Conservation (phyloP, 768 basidiomycete genomes). For the Lyophyllum semitale region DNA sequence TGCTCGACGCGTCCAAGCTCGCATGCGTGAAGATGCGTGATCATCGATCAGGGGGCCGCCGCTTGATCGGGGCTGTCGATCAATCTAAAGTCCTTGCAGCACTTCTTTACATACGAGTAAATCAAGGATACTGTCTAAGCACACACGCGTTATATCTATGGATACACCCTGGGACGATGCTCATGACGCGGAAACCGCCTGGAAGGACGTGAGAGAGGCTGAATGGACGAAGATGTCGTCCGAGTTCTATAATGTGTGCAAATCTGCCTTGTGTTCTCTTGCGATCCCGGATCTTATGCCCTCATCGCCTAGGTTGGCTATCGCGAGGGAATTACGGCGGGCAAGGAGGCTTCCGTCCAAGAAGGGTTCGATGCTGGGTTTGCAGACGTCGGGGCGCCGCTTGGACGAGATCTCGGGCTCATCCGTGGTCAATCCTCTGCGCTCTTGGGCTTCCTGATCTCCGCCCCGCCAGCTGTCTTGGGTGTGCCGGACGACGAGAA, state of each 20-base stretch:
- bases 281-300: background rate
- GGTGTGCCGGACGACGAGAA: slow-evolving; percentile 2
- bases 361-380: slow-evolving; percentile 90
- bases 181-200: slow-evolving; percentile 19
- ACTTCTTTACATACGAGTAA: background rate
- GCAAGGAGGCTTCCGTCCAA: slow-evolving; percentile 87
- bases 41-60: no score
- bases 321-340: slow-evolving; percentile 93
- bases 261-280: background rate
- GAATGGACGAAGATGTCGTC: slow-evolving; percentile 73
- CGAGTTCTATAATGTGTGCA: slow-evolving; percentile 69
- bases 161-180: slow-evolving; percentile 67
- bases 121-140: no score
- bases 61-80: background rate
- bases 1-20: no score
- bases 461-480: slow-evolving; percentile 11
- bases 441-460: slow-evolving; percentile 56
- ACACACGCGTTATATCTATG: slow-evolving; percentile 24
- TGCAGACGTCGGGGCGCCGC: slow-evolving; percentile 65
- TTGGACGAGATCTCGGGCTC: slow-evolving; percentile 76
- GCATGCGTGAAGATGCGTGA: no score
- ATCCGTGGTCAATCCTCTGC: slow-evolving; percentile 75
- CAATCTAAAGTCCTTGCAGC: background rate
- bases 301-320: slow-evolving; percentile 72
- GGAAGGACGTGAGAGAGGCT: slow-evolving; percentile 37